Evolutionary conservation across 2,329 filamentous ascomycete genomes (phyloP).

Genomic region (Sarocladiaceae sp.): DNA sequence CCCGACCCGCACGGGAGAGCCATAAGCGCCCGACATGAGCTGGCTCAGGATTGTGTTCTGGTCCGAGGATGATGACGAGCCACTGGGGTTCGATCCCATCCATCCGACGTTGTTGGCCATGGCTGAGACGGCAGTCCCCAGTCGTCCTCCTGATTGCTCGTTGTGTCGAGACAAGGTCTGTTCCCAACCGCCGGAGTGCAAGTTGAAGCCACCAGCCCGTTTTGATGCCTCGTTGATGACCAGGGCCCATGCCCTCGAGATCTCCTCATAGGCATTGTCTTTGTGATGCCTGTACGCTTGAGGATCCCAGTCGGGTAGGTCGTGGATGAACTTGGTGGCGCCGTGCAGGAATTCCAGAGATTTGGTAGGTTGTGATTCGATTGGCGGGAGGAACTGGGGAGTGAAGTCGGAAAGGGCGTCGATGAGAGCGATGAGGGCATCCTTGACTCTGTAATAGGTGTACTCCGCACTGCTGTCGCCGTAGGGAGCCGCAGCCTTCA

Average conservation of each 20-base stretch:
- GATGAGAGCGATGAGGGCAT: conserved; percentile 73
- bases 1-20: conserved; percentile 58
- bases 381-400: conserved; percentile 89
- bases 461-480: conserved; percentile 86
- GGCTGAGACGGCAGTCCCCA: conserved; percentile 75
- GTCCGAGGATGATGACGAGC: conserved; percentile 29
- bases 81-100: conserved; percentile 50
- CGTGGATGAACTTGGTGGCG: conserved; percentile 85
- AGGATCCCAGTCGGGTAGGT: conserved; percentile 85
- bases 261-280: conserved; percentile 93
- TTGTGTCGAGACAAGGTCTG: conserved; percentile 84
- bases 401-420: conserved; percentile 93
- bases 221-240: conserved; percentile 91
- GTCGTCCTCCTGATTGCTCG: conserved; percentile 74
- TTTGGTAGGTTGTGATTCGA: conserved; percentile 76
- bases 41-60: conserved; percentile 58
- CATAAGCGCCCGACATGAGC: conserved; percentile 56
- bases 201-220: conserved; percentile 80
- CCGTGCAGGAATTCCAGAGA: conserved; percentile 86
- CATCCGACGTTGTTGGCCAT: conserved; percentile 73
- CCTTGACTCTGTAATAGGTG: conserved; percentile 87
- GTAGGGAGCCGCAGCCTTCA: conserved; percentile 80
- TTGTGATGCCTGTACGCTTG: conserved; percentile 89
- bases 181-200: conserved; percentile 92
- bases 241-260: conserved; percentile 86